phyloP scores from a whole-genome alignment of 179 eudicot genomes.

The Gypsophila paniculata region DNA sequence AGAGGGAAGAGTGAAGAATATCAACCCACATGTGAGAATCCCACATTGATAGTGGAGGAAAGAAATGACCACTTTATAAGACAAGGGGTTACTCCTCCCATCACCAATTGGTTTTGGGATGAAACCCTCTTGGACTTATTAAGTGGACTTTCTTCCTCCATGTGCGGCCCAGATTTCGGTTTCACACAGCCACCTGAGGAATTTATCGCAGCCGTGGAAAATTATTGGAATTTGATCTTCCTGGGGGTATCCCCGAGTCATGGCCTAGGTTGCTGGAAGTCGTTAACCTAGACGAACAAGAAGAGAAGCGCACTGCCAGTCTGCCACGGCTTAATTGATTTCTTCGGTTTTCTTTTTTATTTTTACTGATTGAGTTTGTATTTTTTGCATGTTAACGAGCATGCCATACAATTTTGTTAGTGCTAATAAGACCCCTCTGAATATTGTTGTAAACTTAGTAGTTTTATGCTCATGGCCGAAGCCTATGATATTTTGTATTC shows the following conservation, averaged over 20 bases:
- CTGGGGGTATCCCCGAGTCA: conserved; percentile 96
- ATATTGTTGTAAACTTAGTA: neutral
- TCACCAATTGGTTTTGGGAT: no score
- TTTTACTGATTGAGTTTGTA: neutral
- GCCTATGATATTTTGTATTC: neutral
- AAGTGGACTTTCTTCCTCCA: no score
- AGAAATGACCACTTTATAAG: no score
- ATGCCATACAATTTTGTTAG: conserved; percentile 62
- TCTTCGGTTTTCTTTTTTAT: neutral
- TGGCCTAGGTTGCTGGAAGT: conserved; percentile 94
- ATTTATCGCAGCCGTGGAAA: conserved; percentile 68
- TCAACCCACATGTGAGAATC: no score
- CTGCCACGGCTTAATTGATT: conserved; percentile 57
- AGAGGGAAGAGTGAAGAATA: no score
- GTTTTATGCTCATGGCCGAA: neutral
- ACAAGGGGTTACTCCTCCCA: no score
- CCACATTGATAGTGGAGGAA: no score
- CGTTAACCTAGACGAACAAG: conserved; percentile 73
- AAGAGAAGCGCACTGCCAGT: conserved; percentile 68
- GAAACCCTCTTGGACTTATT: no score
- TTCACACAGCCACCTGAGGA: conserved; percentile 92
- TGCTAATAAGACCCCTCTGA: neutral
- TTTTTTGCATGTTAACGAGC: conserved; percentile 45
- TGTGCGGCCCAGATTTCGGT: no score
- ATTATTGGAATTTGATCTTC: conserved; percentile 78